These are phyloP conservation scores for Blastocystis sp. DNA, from an alignment of 352 stramenopile genomes.

Conservation along the genomic window DNA sequence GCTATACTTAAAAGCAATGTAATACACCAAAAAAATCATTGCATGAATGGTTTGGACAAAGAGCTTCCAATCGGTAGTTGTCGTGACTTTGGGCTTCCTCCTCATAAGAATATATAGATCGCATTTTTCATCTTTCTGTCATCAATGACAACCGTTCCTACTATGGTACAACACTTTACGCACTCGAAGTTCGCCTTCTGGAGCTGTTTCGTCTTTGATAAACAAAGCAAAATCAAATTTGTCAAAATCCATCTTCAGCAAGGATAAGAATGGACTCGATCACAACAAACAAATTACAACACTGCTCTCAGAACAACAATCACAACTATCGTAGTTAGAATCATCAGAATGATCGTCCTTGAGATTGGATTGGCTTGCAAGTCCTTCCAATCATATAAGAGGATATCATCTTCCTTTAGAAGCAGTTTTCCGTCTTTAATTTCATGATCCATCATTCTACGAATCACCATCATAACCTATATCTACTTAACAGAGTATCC, in stretches of 20 bases:
- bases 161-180: constrained; percentile 1
- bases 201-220: not conserved
- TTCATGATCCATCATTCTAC: not conserved
- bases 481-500: not conserved
- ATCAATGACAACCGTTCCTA: not conserved
- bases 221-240: constrained; percentile 30
- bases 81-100: not conserved
- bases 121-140: not conserved
- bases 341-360: not conserved
- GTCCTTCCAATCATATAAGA: not conserved
- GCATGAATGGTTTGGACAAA: constrained; percentile 17
- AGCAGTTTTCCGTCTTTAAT: not conserved
- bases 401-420: not conserved
- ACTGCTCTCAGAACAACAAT: not conserved
- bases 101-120: constrained; percentile 22
- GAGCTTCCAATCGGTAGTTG: not conserved
- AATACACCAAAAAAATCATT: constrained; percentile 30
- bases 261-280: not conserved
- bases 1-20: not conserved
- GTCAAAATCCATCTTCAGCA: constrained; percentile 7
- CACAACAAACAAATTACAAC: not conserved
- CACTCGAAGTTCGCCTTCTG: not conserved
- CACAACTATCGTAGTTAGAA: not conserved
- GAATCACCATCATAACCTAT: not conserved
- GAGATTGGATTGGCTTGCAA: not conserved